Evolutionary conservation across 257 asterid species (phyloP).

Genomic region (Avicennia marina): DNA sequence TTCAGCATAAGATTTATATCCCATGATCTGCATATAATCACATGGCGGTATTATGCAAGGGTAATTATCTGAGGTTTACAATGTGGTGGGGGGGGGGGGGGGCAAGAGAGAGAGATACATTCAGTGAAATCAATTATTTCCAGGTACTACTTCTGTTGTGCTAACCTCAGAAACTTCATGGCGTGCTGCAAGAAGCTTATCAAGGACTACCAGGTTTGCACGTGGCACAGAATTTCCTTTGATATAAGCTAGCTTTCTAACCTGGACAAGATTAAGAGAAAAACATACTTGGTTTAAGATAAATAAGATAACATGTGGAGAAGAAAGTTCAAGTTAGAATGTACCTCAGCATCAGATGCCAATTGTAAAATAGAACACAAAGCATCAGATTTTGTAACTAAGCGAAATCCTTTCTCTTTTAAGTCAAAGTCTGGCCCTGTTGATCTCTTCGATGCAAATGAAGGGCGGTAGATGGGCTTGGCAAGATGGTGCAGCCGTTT

Average conservation of each 20-base stretch:
- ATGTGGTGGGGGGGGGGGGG: no score
- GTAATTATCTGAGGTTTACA: slow-evolving; percentile 6
- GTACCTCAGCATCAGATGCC: slow-evolving; percentile 81
- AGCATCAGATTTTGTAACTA: slow-evolving; percentile 60
- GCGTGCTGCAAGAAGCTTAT: slow-evolving; percentile 83
- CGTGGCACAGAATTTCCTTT: slow-evolving; percentile 77
- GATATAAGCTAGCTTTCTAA: slow-evolving; percentile 74
- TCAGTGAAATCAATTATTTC: slow-evolving; percentile 11
- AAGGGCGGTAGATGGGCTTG: slow-evolving; percentile 61
- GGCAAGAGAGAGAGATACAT: slow-evolving; percentile 2
- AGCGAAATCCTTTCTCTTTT: slow-evolving; percentile 71
- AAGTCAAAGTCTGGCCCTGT: slow-evolving; percentile 20
- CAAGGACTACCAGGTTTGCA: slow-evolving; percentile 78
- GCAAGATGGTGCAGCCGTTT: slow-evolving; percentile 66
- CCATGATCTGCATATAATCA: slow-evolving; percentile 64
- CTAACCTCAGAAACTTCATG: slow-evolving; percentile 89
- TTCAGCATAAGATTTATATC: slow-evolving; percentile 69
- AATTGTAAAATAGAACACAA: slow-evolving; percentile 73
- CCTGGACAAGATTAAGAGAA: slow-evolving; percentile 45
- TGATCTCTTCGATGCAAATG: slow-evolving; percentile 35
- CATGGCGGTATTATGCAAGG: slow-evolving; percentile 14
- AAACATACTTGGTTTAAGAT: slow-evolving; percentile 3
- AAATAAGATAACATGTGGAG: slow-evolving; percentile 3
- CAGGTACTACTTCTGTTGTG: slow-evolving; percentile 6
- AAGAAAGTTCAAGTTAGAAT: not conserved